These are phyloP conservation scores for Haplosporangium gracile DNA, from an alignment of 192 early-diverging fungal species.

Conservation along the genomic window DNA sequence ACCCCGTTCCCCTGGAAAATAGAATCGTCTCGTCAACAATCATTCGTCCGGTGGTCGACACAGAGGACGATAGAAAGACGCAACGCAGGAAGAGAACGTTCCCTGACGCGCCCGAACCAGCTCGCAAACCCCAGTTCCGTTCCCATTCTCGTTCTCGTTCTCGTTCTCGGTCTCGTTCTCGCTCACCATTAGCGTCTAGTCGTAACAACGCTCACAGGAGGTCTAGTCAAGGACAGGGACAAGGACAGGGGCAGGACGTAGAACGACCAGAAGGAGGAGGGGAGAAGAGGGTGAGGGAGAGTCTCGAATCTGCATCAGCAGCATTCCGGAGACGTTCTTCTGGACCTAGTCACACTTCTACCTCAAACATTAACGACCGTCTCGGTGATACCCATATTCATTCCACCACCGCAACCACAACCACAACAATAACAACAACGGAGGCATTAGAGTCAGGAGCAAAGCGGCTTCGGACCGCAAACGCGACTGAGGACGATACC, in stretches of 20 bases:
- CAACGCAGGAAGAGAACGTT: slow-evolving; percentile 23
- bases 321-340: neutral
- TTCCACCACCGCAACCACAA: neutral
- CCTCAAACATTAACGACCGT: neutral
- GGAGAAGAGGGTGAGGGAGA: neutral
- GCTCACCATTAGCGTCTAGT: neutral
- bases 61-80: neutral
- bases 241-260: neutral
- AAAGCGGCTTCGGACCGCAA: slow-evolving; percentile 5
- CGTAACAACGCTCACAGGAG: neutral
- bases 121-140: neutral
- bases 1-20: neutral
- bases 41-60: slow-evolving; percentile 12
- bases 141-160: neutral
- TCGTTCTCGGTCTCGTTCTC: slow-evolving; percentile 2
- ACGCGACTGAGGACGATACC: slow-evolving; percentile 28
- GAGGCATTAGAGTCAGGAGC: neutral
- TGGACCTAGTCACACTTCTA: neutral
- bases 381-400: neutral
- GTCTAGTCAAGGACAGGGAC: neutral
- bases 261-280: neutral
- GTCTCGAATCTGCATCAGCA: neutral
- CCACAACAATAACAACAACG: neutral
- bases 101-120: slow-evolving; percentile 26
- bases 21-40: slow-evolving; percentile 45